Evolutionary conservation across 345 rosid genomes (phyloP), one percentile per base, ranked within the genome.

Genomic region (Hirschfeldia incana): DNA sequence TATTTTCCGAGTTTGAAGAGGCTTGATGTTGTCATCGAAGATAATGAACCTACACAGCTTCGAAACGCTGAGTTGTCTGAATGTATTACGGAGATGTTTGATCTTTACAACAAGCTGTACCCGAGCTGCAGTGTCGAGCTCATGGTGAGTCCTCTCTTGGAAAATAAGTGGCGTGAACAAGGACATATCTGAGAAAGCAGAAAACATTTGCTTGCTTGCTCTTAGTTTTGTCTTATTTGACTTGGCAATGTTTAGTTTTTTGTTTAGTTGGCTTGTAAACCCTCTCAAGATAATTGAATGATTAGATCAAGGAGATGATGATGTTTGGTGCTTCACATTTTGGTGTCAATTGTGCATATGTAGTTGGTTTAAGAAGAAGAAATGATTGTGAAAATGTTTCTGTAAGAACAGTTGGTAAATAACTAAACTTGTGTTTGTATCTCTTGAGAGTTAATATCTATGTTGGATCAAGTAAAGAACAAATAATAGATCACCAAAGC

Each of bases 401-500:
- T 16, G 67, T 61, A 65, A 69, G 34, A 30, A 69, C 73, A 80
- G 76, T 80, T 75, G 69, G 80, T 80, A 65, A 65, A 65, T 64
- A n/a, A 75, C 2, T 27, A 13, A 69, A 42, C 32, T 55, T 70
- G 7, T 55, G 75, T 64, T 69, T 80, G 76, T 57, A 75, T 70
- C 60, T 44, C 69, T 57, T 65, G 60, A 70, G 80, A 80, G 83
- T 75, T 75, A 70, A 80, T 80, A 80, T 53, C 17, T 75, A 70
- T 75, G 76, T 80, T 57, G 83, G 80, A 57, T 42, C 75, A 75
- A 80, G 79, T 80, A 69, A 8, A 69, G 16, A 79, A 49, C 78
- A 60, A 68, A 69, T 73, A 27, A 53, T 72, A 8, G 9, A 72
- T 39, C 76, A 29, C 57, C n/a, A 53, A 39, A 58, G 51, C 53